phyloP scores from a whole-genome alignment of 208 protist genomes.

The Trypanosoma melophagium region DNA sequence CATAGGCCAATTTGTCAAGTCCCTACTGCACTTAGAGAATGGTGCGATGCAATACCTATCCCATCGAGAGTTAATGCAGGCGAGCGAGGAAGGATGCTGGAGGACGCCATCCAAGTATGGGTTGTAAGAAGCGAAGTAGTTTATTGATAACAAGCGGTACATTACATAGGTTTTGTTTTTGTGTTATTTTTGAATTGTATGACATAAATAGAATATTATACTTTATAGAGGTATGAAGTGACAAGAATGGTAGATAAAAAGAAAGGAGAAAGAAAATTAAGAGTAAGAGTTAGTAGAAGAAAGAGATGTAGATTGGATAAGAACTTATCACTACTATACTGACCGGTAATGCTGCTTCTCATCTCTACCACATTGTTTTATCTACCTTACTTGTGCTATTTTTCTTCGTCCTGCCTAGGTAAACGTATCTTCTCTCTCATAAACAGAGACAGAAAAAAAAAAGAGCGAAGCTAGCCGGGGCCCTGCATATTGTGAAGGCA shows the following conservation, averaged over 20 bases:
- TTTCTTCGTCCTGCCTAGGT: neutral
- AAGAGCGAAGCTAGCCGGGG: neutral
- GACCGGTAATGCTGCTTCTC: neutral
- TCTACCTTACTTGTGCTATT: neutral
- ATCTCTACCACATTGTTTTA: neutral
- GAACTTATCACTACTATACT: neutral
- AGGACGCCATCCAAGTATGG: slow-evolving; percentile 48
- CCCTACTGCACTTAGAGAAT: slow-evolving; percentile 48
- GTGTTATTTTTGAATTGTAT: neutral
- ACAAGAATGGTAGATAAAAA: neutral
- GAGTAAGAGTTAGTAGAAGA: neutral
- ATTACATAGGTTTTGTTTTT: neutral
- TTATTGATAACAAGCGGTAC: slow-evolving; percentile 1
- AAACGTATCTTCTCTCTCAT: neutral
- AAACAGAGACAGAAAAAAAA: neutral
- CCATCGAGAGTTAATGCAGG: slow-evolving; percentile 81
- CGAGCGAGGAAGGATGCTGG: slow-evolving; percentile 43
- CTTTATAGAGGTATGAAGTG: neutral
- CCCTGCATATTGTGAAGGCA: too few species aligned
- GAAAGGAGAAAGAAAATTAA: slow-evolving; percentile 1
- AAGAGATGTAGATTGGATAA: neutral
- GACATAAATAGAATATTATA: slow-evolving; percentile 2
- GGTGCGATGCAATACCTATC: slow-evolving; percentile 53
- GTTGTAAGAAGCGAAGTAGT: slow-evolving; percentile 12
- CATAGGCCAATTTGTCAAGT: slow-evolving; percentile 63